Base-by-base conservation (phyloP, 257 asterid genomes). In the Solanum clarkiae region DNA sequence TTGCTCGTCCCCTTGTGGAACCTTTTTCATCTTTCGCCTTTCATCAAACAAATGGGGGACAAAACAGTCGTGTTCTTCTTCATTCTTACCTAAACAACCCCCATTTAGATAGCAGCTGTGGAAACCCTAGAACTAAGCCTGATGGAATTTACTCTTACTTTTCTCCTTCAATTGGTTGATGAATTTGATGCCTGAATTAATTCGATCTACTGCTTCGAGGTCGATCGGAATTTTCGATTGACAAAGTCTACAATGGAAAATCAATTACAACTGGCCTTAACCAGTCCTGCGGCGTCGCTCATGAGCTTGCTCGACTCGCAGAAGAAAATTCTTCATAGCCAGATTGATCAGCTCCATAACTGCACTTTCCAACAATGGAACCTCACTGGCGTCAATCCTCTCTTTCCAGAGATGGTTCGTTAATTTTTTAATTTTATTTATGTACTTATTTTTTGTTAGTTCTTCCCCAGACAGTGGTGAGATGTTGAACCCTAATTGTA, bases 301-400 rank as follows among this genome's bases (percentile, higher is more conserved):
- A 84, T 63, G 80, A 91, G 89, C 71, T 86, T 91, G 88, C 86
- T 97, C 88, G 91, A 89, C 56, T 90, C 89, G 85, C 99, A 97
- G 90, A 91, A 80, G 87, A 92, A 90, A 80, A 90, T 94, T 36
- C 84, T 97, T 69, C 81, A 83, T 86, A 86, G 83, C 68, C 99
- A 97, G 94, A 89, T 95, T 88, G 97, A 91, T 71, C 94, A 91
- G 86, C 98, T 97, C 84, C 92, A 93, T 57, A 86, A 91, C 84
- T 89, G 95, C 80, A 98, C 95, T 82, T 87, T 89, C 77, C 87
- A 86, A 20, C 98, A 97, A 88, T 97, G 98, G 93, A 87, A 91
- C 86, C 94, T 97, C 85, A 97, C 98, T 62, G 98, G 99, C 88
- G 91, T 93, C 88, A 97, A 97, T 87, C 99, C 99, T 75, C 96